Base-by-base conservation (phyloP, 1,139 yeast genomes). In the Casaregolazyma lundiana region DNA sequence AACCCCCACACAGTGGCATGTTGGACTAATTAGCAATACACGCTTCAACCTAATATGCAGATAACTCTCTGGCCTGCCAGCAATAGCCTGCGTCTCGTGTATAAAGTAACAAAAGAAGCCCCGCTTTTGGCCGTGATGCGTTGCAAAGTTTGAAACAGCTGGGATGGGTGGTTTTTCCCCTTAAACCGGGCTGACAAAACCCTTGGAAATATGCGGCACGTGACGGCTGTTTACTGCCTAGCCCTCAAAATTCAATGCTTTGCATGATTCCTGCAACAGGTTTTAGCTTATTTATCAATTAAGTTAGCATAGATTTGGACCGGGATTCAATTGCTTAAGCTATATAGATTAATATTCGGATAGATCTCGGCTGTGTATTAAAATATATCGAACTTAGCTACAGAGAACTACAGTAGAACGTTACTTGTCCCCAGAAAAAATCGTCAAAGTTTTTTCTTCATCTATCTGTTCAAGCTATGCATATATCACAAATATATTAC, bases 1-100 rank as follows among this genome's bases (percentile, higher is more conserved):
- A 65, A 49, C 83, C 72, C 54, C 89, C 89, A 65, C 90, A 83
- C 61, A 83, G 68, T 51, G 86, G 80, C 89, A 83, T 82, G 34
- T 40, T 40, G 29, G 16, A 18, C 15, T 7, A 13, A 26, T 15
- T 15, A 26, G 32, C 32, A 26, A 26, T 26, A 26, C 32, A 26
- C 32, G 32, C 13, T 2, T 26, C 13, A n/a, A 9, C 32, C 11
- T 26, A 6, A n/a, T 26, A 26, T 26, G 13, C 32, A 26, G 32
- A 26, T 15, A n/a, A 26, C 13, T 26, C 32, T 4, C 32, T 26
- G 32, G 32, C 32, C 32, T 26, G 32, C 32, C 32, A 26, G 32
- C 11, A 11, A 26, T 15, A 26, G 13, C 15, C 32, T 26, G 32
- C 32, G 13, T 15, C 13, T 11, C 3, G 32, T 26, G 32, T 26